Evolutionary conservation across 2,329 filamentous ascomycete genomes (phyloP).

Genomic region (Byssothecium circinans): DNA sequence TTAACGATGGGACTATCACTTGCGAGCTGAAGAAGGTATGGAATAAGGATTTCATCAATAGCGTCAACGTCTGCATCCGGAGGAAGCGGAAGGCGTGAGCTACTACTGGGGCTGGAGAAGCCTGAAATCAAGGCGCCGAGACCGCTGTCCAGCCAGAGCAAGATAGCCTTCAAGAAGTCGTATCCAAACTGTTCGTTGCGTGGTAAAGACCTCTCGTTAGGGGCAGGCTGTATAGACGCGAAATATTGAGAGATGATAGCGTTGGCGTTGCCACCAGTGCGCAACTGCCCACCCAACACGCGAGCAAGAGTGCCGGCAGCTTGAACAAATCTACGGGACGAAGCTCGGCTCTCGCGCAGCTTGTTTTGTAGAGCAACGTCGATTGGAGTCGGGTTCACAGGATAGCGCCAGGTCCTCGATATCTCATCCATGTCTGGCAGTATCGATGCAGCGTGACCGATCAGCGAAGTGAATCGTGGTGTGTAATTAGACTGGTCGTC

Average conservation of each 20-base stretch:
- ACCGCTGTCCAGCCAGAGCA: constrained; percentile 65
- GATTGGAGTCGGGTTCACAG: constrained; percentile 56
- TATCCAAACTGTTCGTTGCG: constrained; percentile 60
- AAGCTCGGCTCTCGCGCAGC: constrained; percentile 58
- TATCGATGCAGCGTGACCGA: constrained; percentile 45
- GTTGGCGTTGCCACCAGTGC: constrained; percentile 44
- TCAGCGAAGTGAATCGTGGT: constrained; percentile 44
- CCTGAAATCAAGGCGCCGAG: constrained; percentile 57
- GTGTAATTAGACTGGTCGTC: constrained; percentile 42
- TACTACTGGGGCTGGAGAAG: constrained; percentile 54
- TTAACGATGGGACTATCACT: constrained; percentile 55
- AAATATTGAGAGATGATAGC: constrained; percentile 49
- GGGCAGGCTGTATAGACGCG: constrained; percentile 51
- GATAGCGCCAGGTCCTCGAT: constrained; percentile 61
- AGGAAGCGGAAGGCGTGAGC: constrained; percentile 56
- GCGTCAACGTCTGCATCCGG: constrained; percentile 53
- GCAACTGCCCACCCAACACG: constrained; percentile 57
- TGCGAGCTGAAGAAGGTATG: constrained; percentile 60
- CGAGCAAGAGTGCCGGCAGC: constrained; percentile 61
- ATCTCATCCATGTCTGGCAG: constrained; percentile 61
- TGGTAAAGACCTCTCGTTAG: constrained; percentile 36
- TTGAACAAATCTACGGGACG: constrained; percentile 63
- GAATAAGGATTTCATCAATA: constrained; percentile 60
- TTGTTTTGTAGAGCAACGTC: constrained; percentile 59
- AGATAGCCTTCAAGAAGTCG: constrained; percentile 65